Base-by-base conservation (phyloP, 176 grass and related monocot species). In the Canna indica region DNA sequence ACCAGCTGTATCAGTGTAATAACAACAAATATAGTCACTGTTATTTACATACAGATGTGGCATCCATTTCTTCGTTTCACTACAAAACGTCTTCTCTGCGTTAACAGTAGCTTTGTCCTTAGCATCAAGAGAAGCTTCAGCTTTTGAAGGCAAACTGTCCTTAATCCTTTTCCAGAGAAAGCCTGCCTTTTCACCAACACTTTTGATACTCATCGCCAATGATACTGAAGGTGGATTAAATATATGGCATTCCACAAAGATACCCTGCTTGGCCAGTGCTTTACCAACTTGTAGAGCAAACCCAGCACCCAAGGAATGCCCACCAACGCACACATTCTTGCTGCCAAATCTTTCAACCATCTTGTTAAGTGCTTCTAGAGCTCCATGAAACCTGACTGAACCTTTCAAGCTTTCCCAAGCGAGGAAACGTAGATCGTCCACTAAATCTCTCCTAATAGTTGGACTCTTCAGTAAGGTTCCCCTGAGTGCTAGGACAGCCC, bases 361-460 rank as follows among this genome's bases (percentile, higher is more conserved):
- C 34, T 0, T 7, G 10, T n/a, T 66, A 38, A 66, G 63, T 38
- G 63, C 63, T 39, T 38, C 18, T 10, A 66, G 33, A 41, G 63
- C 63, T n/a, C 63, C 63, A 4, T 66, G 34, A 66, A 38, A 66
- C 18, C 63, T 39, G 20, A 38, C 63, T 11, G 63, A 66, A 38
- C 63, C 63, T 22, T 66, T 66, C 35, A 66, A 22, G 63, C 63
- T 66, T 66, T 66, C 63, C 63, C 63, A 66, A 38, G 63, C 35
- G 7, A 66, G 63, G 63, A 66, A 66, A 20, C 63, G 63, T 9
- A 66, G 63, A 24, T 66, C 63, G 13, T 66, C 63, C 20, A 39
- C 34, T 13, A 66, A 38, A 22, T 66, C 63, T 66, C 63, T 66
- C 35, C 33, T 66, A 38, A 66, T 66, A 12, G 63, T 66, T 38